These are phyloP conservation scores for Cyanodermella asteris DNA, from an alignment of 2,329 filamentous ascomycete genomes.

Conservation along the genomic window DNA sequence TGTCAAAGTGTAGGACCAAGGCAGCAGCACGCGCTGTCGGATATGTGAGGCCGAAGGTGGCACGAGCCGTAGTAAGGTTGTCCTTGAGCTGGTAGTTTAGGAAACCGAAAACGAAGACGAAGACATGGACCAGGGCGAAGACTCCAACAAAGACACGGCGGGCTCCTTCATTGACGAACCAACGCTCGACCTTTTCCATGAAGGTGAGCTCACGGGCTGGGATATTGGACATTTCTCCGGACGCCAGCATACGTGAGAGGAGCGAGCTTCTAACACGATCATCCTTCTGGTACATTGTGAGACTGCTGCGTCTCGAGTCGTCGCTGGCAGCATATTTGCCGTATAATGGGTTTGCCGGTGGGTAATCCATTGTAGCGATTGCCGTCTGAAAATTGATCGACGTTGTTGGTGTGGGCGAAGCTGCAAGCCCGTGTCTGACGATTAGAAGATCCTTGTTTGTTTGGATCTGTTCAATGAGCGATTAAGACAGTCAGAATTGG, in stretches of 20 bases:
- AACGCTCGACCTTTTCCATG: slow-evolving; percentile 55
- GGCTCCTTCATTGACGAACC: slow-evolving; percentile 82
- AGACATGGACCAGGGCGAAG: slow-evolving; percentile 28
- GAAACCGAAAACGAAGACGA: slow-evolving; percentile 62
- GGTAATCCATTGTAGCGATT: no score
- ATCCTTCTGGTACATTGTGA: slow-evolving; percentile 1
- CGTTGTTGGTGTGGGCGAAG: no score
- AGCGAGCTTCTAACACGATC: slow-evolving; percentile 68
- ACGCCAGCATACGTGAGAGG: slow-evolving; percentile 60
- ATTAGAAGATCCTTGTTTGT: no score
- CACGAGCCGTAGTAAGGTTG: slow-evolving; percentile 42
- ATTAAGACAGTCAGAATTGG: no score
- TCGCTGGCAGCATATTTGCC: no score
- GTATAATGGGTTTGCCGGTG: no score
- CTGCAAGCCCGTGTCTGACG: no score
- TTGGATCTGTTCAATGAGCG: no score
- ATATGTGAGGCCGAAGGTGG: slow-evolving; percentile 53
- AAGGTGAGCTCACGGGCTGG: slow-evolving; percentile 44
- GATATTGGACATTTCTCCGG: slow-evolving; percentile 60
- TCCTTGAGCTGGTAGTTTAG: slow-evolving; percentile 61
- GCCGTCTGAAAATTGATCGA: no score
- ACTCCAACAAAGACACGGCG: slow-evolving; percentile 41
- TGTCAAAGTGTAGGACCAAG: slow-evolving; percentile 59
- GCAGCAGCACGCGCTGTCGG: slow-evolving; percentile 56
- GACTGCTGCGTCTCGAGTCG: no score